Base-by-base conservation (phyloP, 768 basidiomycete species). In the Roridomyces roridus region DNA sequence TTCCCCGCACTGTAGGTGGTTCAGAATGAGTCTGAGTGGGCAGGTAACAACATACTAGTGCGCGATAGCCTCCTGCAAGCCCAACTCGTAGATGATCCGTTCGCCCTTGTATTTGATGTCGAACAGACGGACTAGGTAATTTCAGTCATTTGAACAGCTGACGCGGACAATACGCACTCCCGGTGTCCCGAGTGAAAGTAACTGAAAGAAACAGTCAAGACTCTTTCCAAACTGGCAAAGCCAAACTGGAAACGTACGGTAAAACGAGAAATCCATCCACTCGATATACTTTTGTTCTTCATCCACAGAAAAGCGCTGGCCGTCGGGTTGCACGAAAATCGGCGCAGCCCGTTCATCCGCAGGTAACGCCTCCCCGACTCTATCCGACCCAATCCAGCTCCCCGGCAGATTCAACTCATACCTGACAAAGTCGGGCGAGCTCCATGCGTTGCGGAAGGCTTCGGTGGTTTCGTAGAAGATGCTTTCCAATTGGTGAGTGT, bases 121-220 rank as follows among this genome's bases (percentile, higher is more conserved):
- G 39, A 54, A 59, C 2, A 60, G 48, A 4, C 55, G 49, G 21
- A 60, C 55, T 63, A 28, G 9, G n/a, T 6, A n/a, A n/a, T n/a
- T n/a, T n/a, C n/a, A n/a, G n/a, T n/a, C n/a, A n/a, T n/a, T n/a
- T n/a, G n/a, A n/a, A n/a, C n/a, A n/a, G n/a, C n/a, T n/a, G n/a
- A n/a, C n/a, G n/a, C n/a, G n/a, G n/a, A n/a, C n/a, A n/a, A 8
- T n/a, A 50, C 60, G 23, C 18, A 62, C 60, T 26, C 29, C 80
- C 84, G 76, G 83, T 83, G 56, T 84, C 84, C 26, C 82, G 66
- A 40, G 81, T 79, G 65, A 84, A 84, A 23, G 80, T 77, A 39
- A 83, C 60, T 62, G 23, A 8, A 56, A 73, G 77, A 55, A 77
- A 40, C 20, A 23, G 10, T 17, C 10, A 23, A 12, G 25, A 1